phyloP scores from a whole-genome alignment of 2,329 filamentous ascomycete genomes.

The Colletotrichum sp. region DNA sequence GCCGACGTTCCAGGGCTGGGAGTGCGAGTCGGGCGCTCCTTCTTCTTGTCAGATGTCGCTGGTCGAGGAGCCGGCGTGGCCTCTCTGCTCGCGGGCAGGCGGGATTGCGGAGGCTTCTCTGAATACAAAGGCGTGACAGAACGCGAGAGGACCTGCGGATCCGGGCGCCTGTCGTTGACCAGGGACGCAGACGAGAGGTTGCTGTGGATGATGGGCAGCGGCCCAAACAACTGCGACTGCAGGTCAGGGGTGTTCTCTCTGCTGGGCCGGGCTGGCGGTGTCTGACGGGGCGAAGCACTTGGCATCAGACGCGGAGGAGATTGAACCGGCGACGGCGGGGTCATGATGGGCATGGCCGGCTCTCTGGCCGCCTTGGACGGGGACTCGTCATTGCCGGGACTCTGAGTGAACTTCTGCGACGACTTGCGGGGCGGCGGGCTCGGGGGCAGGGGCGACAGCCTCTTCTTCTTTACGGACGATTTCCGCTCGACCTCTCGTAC shows the following conservation, averaged over 20 bases:
- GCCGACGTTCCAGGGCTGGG: conserved; percentile 63
- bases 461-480: conserved; percentile 46
- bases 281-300: conserved; percentile 35
- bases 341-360: conserved; percentile 25
- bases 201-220: conserved; percentile 65
- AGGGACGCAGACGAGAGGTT: conserved; percentile 59
- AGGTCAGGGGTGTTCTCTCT: conserved; percentile 71
- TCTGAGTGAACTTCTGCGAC: conserved; percentile 56
- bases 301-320: conserved; percentile 26
- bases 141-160: conserved; percentile 34
- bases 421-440: conserved; percentile 68
- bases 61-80: conserved; percentile 34
- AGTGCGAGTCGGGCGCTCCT: conserved; percentile 41
- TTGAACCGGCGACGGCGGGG: conserved; percentile 25
- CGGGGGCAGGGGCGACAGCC: conserved; percentile 54
- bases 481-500: conserved; percentile 57
- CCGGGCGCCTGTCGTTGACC: conserved; percentile 49
- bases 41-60: conserved; percentile 23
- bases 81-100: conserved; percentile 37
- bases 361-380: conserved; percentile 41
- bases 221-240: conserved; percentile 57
- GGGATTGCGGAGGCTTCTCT: conserved; percentile 29
- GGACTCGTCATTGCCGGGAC: conserved; percentile 40
- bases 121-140: conserved; percentile 37
- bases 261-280: conserved; percentile 66